phyloP scores from a whole-genome alignment of 257 asterid species.

The Jacaranda mimosifolia region DNA sequence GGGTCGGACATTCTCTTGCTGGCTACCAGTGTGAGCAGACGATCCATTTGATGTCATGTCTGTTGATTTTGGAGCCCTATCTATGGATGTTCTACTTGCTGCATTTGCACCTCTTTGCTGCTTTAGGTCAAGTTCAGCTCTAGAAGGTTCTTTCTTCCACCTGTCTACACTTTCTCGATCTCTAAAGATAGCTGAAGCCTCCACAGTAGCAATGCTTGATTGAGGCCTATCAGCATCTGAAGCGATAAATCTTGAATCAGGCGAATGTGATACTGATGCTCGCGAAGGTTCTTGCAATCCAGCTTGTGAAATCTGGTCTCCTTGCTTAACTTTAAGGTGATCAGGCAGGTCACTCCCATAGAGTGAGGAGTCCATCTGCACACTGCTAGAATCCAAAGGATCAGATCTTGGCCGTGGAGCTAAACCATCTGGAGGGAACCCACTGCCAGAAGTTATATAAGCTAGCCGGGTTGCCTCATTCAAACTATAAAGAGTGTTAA shows the following conservation, averaged over 20 bases:
- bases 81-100: slow-evolving; percentile 65
- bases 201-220: slow-evolving; percentile 38
- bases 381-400: slow-evolving; percentile 65
- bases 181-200: slow-evolving; percentile 44
- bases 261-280: slow-evolving; percentile 71
- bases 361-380: slow-evolving; percentile 60
- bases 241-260: slow-evolving; percentile 65
- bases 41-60: slow-evolving; percentile 72
- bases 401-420: slow-evolving; percentile 80
- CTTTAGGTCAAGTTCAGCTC: slow-evolving; percentile 68
- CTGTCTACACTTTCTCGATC: slow-evolving; percentile 45
- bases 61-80: slow-evolving; percentile 65
- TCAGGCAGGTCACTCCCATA: slow-evolving; percentile 77
- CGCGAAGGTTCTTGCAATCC: slow-evolving; percentile 71
- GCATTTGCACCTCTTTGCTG: slow-evolving; percentile 68
- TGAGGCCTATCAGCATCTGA: slow-evolving; percentile 61
- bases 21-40: slow-evolving; percentile 57
- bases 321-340: slow-evolving; percentile 69
- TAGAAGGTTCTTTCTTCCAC: slow-evolving; percentile 67
- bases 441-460: slow-evolving; percentile 77
- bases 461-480: slow-evolving; percentile 94
- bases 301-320: slow-evolving; percentile 65
- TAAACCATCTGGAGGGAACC: slow-evolving; percentile 72
- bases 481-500: slow-evolving; percentile 90
- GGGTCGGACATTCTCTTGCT: slow-evolving; percentile 86